phyloP scores from a whole-genome alignment of 106 monocot genomes.

The Dendrobium catenatum region DNA sequence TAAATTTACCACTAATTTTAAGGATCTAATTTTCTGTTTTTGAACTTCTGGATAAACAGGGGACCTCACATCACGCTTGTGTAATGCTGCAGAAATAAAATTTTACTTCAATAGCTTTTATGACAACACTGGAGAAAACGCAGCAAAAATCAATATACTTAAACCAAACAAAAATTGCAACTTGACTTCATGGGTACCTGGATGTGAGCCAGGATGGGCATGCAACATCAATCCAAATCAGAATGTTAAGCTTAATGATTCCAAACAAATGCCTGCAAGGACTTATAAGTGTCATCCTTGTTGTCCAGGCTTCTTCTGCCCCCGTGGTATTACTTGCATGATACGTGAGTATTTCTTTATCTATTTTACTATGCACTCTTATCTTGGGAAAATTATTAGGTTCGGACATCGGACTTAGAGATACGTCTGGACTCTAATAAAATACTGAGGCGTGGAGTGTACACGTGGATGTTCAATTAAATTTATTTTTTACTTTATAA shows the following conservation, averaged over 20 bases:
- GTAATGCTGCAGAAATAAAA: conserved; percentile 82
- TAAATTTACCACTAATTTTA: too few relatives aligned
- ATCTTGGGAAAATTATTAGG: not conserved
- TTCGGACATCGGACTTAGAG: too few relatives aligned
- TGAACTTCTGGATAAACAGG: conserved; percentile 26
- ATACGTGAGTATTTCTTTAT: conserved; percentile 45
- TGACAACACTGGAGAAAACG: conserved; percentile 8
- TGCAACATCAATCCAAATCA: conserved; percentile 40
- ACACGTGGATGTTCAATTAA: too few relatives aligned
- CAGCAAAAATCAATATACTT: conserved; percentile 35
- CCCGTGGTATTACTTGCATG: conserved; percentile 76
- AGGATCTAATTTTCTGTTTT: not conserved
- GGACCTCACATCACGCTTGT: conserved; percentile 50
- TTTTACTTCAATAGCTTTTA: conserved; percentile 71
- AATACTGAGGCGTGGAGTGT: too few relatives aligned
- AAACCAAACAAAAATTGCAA: conserved; percentile 89
- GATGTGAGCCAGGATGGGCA: conserved; percentile 95
- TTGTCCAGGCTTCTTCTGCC: conserved; percentile 75
- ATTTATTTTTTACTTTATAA: too few relatives aligned
- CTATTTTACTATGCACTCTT: not conserved
- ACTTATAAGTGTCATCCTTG: conserved; percentile 44
- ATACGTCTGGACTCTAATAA: too few relatives aligned
- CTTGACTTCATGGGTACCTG: conserved; percentile 61
- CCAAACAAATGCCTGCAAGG: conserved; percentile 40
- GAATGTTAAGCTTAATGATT: conserved; percentile 46